phyloP scores from a whole-genome alignment of 1,139 yeast species.

The Komagataea norvegica region DNA sequence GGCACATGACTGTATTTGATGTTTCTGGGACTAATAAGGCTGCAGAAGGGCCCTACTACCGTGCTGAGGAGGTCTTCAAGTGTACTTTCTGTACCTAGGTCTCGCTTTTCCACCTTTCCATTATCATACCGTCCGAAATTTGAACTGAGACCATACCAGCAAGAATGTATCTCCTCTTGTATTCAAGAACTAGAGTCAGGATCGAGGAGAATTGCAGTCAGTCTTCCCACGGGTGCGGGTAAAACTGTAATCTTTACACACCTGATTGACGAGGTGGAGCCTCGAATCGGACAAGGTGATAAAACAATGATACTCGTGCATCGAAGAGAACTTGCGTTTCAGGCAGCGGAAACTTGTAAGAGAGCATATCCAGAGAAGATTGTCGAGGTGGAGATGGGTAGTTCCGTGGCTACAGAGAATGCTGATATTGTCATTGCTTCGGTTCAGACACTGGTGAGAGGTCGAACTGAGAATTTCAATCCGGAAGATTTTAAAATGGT shows the following conservation, averaged over 20 bases:
- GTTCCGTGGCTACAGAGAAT: slow-evolving; percentile 33
- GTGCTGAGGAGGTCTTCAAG: too few species aligned
- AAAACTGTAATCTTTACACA: slow-evolving; percentile 77
- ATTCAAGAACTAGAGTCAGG: slow-evolving; percentile 45
- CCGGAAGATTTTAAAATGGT: slow-evolving; percentile 63
- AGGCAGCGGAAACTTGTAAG: slow-evolving; percentile 54
- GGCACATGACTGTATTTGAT: too few species aligned
- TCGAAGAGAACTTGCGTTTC: slow-evolving; percentile 70
- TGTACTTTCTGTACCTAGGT: neutral
- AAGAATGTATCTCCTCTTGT: slow-evolving; percentile 60
- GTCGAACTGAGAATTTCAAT: slow-evolving; percentile 50
- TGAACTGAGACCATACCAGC: slow-evolving; percentile 59
- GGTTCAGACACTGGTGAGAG: slow-evolving; percentile 57
- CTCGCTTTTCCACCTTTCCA: neutral
- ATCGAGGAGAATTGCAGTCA: slow-evolving; percentile 64
- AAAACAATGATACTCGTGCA: slow-evolving; percentile 73
- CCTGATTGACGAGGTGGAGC: slow-evolving; percentile 47
- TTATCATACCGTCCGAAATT: neutral
- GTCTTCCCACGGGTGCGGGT: slow-evolving; percentile 94
- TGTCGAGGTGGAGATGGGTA: slow-evolving; percentile 75
- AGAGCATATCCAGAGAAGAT: slow-evolving; percentile 44
- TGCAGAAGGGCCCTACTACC: too few species aligned
- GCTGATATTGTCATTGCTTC: slow-evolving; percentile 76
- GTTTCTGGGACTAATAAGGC: too few species aligned
- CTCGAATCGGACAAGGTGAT: slow-evolving; percentile 36